A percentile compares a stretch with the other conserved stretches of the same genome.
These are phyloP conservation scores for Leishmania turanica DNA, from an alignment of 208 protist species.

Conservation along the genomic window DNA sequence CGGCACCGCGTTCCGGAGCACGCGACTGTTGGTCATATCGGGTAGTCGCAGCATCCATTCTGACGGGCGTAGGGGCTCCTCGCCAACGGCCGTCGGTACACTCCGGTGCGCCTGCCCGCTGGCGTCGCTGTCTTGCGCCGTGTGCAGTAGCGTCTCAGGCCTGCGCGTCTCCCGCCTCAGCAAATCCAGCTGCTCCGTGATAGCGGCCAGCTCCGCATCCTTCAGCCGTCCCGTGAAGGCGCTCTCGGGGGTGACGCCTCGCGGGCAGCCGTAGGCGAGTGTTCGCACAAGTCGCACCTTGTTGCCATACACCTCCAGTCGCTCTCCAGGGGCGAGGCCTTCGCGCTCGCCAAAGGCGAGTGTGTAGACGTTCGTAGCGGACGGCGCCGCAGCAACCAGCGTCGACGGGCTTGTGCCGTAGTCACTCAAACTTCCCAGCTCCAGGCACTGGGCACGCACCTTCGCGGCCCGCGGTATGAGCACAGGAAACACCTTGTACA, in stretches of 20 bases:
- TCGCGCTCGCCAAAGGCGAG: conserved; percentile 68
- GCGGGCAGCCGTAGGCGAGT: conserved; percentile 46
- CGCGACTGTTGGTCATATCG: conserved; percentile 14
- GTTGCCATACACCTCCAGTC: conserved; percentile 68
- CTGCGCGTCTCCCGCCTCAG: conserved; percentile 17
- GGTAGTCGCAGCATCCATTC: conserved; percentile 26
- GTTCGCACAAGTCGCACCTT: conserved; percentile 51
- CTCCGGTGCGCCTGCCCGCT: not conserved
- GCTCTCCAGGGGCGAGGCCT: conserved; percentile 60
- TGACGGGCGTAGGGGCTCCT: not conserved
- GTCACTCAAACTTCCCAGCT: conserved; percentile 38
- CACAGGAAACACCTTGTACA: conserved; percentile 32
- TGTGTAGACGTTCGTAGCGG: conserved; percentile 71
- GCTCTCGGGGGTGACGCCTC: conserved; percentile 30
- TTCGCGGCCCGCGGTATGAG: conserved; percentile 44
- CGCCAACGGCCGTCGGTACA: not conserved
- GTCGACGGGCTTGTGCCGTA: conserved; percentile 43
- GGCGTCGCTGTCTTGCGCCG: not conserved
- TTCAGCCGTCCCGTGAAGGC: conserved; percentile 26
- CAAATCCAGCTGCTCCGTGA: conserved; percentile 33
- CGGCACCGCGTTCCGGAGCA: conserved; percentile 14
- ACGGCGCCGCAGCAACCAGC: conserved; percentile 42
- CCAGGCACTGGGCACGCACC: conserved; percentile 37
- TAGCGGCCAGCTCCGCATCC: conserved; percentile 24
- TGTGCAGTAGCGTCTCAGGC: not conserved